Conservation (phyloP, 306 rosid genomes). For the Bauhinia variegata region DNA sequence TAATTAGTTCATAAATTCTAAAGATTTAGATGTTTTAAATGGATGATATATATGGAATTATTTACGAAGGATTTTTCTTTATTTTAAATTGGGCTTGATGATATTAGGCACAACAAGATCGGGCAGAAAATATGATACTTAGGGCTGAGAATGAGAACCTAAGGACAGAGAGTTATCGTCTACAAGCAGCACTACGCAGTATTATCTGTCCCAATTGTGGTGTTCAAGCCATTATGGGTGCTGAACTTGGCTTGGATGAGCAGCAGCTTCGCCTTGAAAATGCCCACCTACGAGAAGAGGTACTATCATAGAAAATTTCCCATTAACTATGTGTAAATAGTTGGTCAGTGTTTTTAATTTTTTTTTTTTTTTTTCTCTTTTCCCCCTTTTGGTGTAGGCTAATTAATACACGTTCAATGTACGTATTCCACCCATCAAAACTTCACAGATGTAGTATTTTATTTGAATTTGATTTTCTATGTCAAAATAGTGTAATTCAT, state of each 20-base stretch:
- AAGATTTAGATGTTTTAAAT: background rate
- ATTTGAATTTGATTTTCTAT: no score
- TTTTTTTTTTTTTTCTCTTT: no score
- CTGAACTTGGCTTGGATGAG: constrained; percentile 75
- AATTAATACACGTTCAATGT: no score
- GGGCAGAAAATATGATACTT: constrained; percentile 77
- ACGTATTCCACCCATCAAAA: no score
- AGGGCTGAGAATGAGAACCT: constrained; percentile 81
- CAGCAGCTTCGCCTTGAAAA: constrained; percentile 84
- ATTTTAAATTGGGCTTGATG: background rate
- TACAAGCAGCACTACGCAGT: constrained; percentile 72
- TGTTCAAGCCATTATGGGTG: constrained; percentile 70
- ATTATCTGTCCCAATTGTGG: constrained; percentile 88
- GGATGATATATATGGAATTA: no score
- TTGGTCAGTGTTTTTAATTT: no score
- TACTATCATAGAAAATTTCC: constrained; percentile 27
- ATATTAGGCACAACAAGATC: constrained; percentile 87
- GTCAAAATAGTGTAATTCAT: no score
- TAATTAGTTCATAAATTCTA: background rate
- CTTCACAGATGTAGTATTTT: no score
- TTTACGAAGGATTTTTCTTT: background rate
- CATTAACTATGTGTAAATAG: no score
- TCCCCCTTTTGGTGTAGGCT: no score
- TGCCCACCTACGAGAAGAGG: constrained; percentile 88
- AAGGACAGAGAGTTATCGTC: constrained; percentile 73